Base-by-base conservation (phyloP, 768 basidiomycete species). In the Tylopilus rubrobrunneus region DNA sequence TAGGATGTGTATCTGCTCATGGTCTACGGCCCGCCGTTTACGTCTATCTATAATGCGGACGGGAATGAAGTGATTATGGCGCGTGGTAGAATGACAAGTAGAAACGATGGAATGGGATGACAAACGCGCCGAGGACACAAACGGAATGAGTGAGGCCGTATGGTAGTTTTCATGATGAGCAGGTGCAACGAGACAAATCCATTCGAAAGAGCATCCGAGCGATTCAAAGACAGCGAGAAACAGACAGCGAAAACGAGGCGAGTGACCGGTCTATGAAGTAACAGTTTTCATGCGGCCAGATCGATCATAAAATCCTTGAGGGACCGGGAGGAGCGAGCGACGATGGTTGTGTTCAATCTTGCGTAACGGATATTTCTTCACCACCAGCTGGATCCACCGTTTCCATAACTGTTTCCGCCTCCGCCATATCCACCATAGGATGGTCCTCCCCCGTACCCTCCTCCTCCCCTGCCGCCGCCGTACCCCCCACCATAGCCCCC, bases 191-290 rank as follows among this genome's bases (percentile, higher is more conserved):
- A 77, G 80, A 81, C 77, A 73, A 75, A 75, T 75, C 73, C 72
- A 73, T 70, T 75, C 65, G 71, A 76, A 79, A 82, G 80, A 84
- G 83, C 80, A 84, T 78, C 71, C 73, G 68, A 65, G 60, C 27
- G 63, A 66, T 71, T 67, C 63, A 65, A 62, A 68, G 62, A 62
- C 60, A 66, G 61, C 62, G 65, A 67, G 54, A 66, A 62, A 64
- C 56, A 56, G 61, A 62, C 15, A 62, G 59, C 59, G 58, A 60
- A 52, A 61, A 57, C 48, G 50, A 55, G 50, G 58, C 49, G 28
- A 51, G 49, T 34, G 52, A 36, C 53, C 58, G 50, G 56, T 48
- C 52, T 37, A 51, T 66, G 55, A 56, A 56, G 56, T 63, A 53
- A 57, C 48, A 31, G 61, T 56, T 67, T 71, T 59, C 59, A 67